Percentiles rank a stretch among this genome's conserved stretches.
Evolutionary conservation across 2,329 filamentous ascomycete species (phyloP).

Genomic region (Penicillium griseofulvum): DNA sequence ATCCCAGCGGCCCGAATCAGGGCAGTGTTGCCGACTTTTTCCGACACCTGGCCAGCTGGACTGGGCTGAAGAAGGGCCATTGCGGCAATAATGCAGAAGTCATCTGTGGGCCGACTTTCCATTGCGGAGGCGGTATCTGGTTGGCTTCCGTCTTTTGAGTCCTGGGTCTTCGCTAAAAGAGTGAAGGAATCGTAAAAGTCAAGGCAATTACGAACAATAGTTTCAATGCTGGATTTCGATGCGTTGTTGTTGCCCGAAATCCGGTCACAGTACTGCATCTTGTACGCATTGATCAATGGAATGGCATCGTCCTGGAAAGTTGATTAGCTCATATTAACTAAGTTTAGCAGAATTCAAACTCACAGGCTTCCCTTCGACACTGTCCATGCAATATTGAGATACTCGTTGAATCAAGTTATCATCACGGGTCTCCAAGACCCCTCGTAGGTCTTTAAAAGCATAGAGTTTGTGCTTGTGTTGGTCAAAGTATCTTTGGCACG

Average conservation of each 20-base stretch:
- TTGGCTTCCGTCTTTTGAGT: not conserved
- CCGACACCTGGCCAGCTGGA: constrained; percentile 17
- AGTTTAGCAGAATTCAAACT: constrained; percentile 3
- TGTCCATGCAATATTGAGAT: constrained; percentile 6
- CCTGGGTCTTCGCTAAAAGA: constrained; percentile 20
- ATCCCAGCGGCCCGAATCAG: constrained; percentile 41
- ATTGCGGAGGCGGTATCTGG: constrained; percentile 33
- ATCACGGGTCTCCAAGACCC: constrained; percentile 32
- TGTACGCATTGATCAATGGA: constrained; percentile 43
- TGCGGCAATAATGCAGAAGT: constrained; percentile 44
- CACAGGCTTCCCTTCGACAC: constrained; percentile 25
- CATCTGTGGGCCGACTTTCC: constrained; percentile 46
- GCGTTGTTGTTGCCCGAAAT: constrained; percentile 32
- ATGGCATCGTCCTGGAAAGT: constrained; percentile 24
- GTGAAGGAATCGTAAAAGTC: constrained; percentile 30
- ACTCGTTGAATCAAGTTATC: constrained; percentile 14
- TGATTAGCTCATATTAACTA: constrained; percentile 4
- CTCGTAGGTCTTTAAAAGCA: constrained; percentile 46
- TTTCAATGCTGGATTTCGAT: constrained; percentile 31
- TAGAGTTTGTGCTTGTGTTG: constrained; percentile 44
- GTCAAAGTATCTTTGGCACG: constrained; percentile 43
- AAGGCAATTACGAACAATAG: constrained; percentile 42
- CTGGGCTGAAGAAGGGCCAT: constrained; percentile 41
- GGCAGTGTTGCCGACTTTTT: constrained; percentile 26
- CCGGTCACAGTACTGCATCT: constrained; percentile 43